Conservation (phyloP, 768 basidiomycete species). For the Chalciporus sphaerocephalus region DNA sequence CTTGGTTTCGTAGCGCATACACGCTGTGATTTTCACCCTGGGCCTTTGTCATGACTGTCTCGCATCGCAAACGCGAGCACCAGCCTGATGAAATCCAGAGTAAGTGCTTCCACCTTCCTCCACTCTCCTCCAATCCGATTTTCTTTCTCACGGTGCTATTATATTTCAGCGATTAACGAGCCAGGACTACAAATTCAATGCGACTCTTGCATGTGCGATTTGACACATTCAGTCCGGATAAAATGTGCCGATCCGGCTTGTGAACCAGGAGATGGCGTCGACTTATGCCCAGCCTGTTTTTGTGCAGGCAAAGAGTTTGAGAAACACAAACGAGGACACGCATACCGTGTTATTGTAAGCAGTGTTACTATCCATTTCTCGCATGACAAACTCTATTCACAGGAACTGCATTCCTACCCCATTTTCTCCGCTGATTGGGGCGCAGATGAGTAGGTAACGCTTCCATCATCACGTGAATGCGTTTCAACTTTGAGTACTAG, state of each 20-base stretch:
- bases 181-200: conserved; percentile 82
- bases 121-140: neutral
- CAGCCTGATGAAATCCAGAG: conserved; percentile 64
- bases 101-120: no score
- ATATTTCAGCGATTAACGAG: conserved; percentile 62
- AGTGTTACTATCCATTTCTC: neutral
- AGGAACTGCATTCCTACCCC: conserved; percentile 96
- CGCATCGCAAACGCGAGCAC: conserved; percentile 61
- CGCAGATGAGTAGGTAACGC: conserved; percentile 79
- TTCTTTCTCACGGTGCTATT: conserved; percentile 32
- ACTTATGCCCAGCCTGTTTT: conserved; percentile 91
- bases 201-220: conserved; percentile 78
- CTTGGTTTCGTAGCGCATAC: neutral
- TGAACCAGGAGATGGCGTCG: conserved; percentile 74
- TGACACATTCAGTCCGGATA: conserved; percentile 95
- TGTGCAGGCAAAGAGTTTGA: conserved; percentile 87
- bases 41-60: conserved; percentile 50
- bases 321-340: conserved; percentile 78
- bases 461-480: neutral
- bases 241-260: conserved; percentile 87
- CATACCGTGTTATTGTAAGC: conserved; percentile 87
- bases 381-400: conserved; percentile 5
- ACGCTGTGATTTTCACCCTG: neutral
- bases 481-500: conserved; percentile 36
- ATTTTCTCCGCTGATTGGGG: conserved; percentile 97